Evolutionary conservation across 2,329 filamentous ascomycete species (phyloP).

Genomic region (Trichothecium sympodiale): DNA sequence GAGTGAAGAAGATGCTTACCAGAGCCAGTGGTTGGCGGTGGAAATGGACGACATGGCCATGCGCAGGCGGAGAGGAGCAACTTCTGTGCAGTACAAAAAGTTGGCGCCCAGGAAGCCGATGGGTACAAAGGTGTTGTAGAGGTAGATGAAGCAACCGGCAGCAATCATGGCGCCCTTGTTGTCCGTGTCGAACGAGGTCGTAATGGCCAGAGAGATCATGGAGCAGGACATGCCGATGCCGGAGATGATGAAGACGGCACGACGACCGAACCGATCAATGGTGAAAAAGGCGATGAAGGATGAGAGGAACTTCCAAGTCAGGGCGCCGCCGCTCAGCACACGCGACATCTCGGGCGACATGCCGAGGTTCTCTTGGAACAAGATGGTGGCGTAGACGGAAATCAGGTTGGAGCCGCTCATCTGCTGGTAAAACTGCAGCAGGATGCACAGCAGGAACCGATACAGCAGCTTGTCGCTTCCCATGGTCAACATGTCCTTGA

Average conservation of each 20-base stretch:
- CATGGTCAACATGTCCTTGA: constrained; percentile 34
- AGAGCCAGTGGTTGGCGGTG: constrained; percentile 42
- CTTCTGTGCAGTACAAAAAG: constrained; percentile 49
- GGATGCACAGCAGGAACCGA: constrained; percentile 23
- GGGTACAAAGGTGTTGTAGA: constrained; percentile 42
- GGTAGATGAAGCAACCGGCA: constrained; percentile 44
- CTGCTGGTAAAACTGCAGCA: constrained; percentile 18
- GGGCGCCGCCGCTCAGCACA: constrained; percentile 33
- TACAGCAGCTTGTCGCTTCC: constrained; percentile 38
- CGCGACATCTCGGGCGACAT: constrained; percentile 23
- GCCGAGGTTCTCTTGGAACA: constrained; percentile 29
- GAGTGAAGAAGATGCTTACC: constrained; percentile 15
- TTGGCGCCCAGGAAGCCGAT: constrained; percentile 34
- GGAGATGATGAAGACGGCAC: constrained; percentile 39
- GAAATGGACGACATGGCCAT: constrained; percentile 45
- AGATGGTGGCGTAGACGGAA: constrained; percentile 31
- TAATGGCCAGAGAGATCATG: constrained; percentile 41
- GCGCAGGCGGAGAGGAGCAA: constrained; percentile 39
- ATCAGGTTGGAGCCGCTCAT: constrained; percentile 17
- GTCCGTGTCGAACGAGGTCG: constrained; percentile 33
- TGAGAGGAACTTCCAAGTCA: constrained; percentile 46
- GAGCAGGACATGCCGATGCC: constrained; percentile 41
- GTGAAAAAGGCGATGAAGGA: constrained; percentile 37
- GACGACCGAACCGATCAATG: constrained; percentile 38
- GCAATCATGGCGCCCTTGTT: constrained; percentile 37